Base-by-base conservation (phyloP, 1,284 basidiomycete genomes). In the Peniophora sp. region DNA sequence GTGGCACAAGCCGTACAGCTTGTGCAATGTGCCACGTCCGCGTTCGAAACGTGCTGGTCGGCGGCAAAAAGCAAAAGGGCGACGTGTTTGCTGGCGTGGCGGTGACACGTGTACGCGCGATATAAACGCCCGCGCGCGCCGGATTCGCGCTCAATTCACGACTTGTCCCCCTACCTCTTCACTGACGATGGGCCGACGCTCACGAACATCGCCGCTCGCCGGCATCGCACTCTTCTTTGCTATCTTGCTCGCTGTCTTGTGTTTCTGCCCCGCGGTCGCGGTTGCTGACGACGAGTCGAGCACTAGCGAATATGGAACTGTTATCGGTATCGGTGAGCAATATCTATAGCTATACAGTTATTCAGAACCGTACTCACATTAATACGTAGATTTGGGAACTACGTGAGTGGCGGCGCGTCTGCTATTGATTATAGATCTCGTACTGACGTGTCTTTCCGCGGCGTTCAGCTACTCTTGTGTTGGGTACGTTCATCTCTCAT, bases 261-360 rank as follows among this genome's bases (percentile, higher is more conserved):
- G 76, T 64, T 67, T 87, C 51, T 83, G 74, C 61, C 81, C 84
- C 12, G 68, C 75, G 46, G 68, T 71, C 42, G 78, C 74, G 52
- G 71, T 69, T 35, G 83, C 83, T 42, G 79, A 85, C 51, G 83
- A 85, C 46, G 69, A 70, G 62, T n/a, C 15, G n/a, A 41, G 18
- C 15, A 70, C 66, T 59, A 60, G 63, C 46, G 85, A 92, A 60
- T 94, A 92, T 69, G 94, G 94, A 55, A 88, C 88, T 44, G 94
- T 97, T 47, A 97, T 97, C 68, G 94, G 92, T 79, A 97, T 97
- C 65, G 93, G 91, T 88, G 61, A 59, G 83, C 14, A 20, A 24
- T 17, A 2, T 32, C 14, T 54, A 18, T 2, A 5, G 24, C 3
- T 2, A 18, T 35, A 3, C 24, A 41, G 37, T 8, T 10, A n/a